Conservation (phyloP, 805 yeast species). For the Maudiozyma pseudohumilis region DNA sequence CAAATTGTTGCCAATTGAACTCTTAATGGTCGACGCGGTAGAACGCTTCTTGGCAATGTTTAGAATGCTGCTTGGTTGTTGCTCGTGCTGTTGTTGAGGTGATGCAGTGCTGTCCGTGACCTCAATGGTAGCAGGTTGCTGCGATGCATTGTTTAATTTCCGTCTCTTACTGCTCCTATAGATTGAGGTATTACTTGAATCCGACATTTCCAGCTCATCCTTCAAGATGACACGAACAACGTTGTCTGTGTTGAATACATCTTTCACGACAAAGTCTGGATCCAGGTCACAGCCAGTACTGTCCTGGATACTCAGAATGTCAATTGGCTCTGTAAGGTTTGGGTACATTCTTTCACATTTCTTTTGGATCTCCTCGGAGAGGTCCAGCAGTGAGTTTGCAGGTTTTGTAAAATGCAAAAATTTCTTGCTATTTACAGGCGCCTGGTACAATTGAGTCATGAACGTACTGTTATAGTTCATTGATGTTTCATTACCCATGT, state of each 20-base stretch:
- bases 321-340: conserved; percentile 38
- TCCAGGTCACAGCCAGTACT: conserved; percentile 62
- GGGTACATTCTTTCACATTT: conserved; percentile 61
- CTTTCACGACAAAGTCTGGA: conserved; percentile 59
- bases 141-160: conserved; percentile 16
- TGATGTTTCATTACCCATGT: neutral
- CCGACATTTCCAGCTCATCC: conserved; percentile 30
- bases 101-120: too few relatives aligned
- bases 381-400: conserved; percentile 35
- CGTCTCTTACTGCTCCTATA: conserved; percentile 18
- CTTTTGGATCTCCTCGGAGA: conserved; percentile 44
- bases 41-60: conserved; percentile 19
- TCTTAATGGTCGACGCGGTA: conserved; percentile 6
- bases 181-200: conserved; percentile 15
- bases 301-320: conserved; percentile 58
- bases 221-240: conserved; percentile 38
- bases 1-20: conserved; percentile 8
- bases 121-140: conserved; percentile 1
- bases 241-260: conserved; percentile 47
- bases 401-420: conserved; percentile 57
- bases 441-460: conserved; percentile 7
- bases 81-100: conserved; percentile 2
- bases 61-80: conserved; percentile 11
- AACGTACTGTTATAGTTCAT: conserved; percentile 7
- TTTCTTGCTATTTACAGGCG: conserved; percentile 32